A percentile compares a stretch with the other conserved stretches of the same genome.
Evolutionary conservation across 2,329 filamentous ascomycete species (phyloP).

Genomic region (Tolypocladium cylindrosporum): DNA sequence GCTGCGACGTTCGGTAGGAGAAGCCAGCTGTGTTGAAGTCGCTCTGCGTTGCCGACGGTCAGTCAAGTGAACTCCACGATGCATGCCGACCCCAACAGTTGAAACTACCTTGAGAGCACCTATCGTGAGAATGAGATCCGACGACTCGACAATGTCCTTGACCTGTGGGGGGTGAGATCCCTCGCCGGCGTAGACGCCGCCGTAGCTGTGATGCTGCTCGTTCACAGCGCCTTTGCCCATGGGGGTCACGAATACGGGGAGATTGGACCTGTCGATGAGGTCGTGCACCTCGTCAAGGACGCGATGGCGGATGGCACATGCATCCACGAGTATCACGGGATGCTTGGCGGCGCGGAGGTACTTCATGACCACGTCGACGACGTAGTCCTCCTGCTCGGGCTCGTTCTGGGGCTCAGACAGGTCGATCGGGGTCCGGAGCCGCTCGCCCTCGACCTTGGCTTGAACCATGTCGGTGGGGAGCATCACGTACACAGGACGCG

Average conservation of each 20-base stretch:
- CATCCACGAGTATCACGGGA: constrained; percentile 73
- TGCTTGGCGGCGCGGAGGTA: constrained; percentile 63
- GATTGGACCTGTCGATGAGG: constrained; percentile 59
- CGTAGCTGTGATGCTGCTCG: constrained; percentile 65
- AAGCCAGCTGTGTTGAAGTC: constrained; percentile 81
- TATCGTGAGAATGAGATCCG: constrained; percentile 62
- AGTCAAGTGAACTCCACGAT: neutral
- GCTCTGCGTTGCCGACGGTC: constrained; percentile 32
- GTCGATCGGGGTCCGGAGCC: constrained; percentile 62
- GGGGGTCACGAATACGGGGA: constrained; percentile 79
- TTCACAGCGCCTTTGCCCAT: constrained; percentile 84
- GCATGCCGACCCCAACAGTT: neutral
- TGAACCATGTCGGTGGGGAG: constrained; percentile 73
- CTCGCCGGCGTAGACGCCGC: constrained; percentile 76
- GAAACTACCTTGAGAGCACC: constrained; percentile 46
- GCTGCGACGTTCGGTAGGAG: constrained; percentile 65
- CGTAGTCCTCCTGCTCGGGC: constrained; percentile 63
- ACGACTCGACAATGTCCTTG: constrained; percentile 52
- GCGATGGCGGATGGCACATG: constrained; percentile 69
- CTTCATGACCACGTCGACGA: constrained; percentile 69
- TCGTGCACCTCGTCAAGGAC: constrained; percentile 63
- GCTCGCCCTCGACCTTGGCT: constrained; percentile 63
- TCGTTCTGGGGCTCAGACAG: constrained; percentile 56
- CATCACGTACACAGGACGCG: constrained; percentile 74
- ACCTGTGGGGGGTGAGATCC: constrained; percentile 58